Evolutionary conservation across 192 early-diverging fungal genomes (phyloP).

Genomic region (Entophlyctis helioformis): DNA sequence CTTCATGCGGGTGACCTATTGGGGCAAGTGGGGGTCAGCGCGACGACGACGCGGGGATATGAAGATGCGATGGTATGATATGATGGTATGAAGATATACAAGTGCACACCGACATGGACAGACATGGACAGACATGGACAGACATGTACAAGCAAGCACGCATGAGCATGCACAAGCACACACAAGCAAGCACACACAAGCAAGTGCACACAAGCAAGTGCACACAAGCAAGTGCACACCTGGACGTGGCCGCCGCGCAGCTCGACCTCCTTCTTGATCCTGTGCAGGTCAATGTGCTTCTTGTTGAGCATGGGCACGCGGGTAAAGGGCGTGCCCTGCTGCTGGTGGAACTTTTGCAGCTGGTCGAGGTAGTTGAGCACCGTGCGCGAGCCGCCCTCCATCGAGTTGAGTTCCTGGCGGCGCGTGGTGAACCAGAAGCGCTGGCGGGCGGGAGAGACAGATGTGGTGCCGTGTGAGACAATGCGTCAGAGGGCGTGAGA

Average conservation of each 20-base stretch:
- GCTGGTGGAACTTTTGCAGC: slow-evolving; percentile 77
- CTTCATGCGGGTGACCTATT: slow-evolving; percentile 55
- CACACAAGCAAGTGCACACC: slow-evolving; percentile 10
- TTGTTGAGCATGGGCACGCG: slow-evolving; percentile 78
- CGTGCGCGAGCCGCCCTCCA: slow-evolving; percentile 77
- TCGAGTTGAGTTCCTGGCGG: slow-evolving; percentile 80
- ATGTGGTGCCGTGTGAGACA: too few relatives aligned
- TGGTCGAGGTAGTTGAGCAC: slow-evolving; percentile 87
- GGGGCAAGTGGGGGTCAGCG: neutral
- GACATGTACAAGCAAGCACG: too few relatives aligned
- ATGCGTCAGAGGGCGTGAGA: too few relatives aligned
- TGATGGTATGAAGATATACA: too few relatives aligned
- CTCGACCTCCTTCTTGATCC: slow-evolving; percentile 70
- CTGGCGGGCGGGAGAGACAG: slow-evolving; percentile 22
- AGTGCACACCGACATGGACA: too few relatives aligned
- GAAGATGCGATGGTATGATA: too few relatives aligned
- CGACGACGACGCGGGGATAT: too few relatives aligned
- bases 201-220: neutral
- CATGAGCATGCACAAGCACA: too few relatives aligned
- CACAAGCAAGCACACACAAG: too few relatives aligned
- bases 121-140: too few relatives aligned
- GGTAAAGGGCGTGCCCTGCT: slow-evolving; percentile 57
- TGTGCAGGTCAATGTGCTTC: slow-evolving; percentile 72
- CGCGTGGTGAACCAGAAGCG: slow-evolving; percentile 80
- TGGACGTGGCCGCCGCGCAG: slow-evolving; percentile 60